Evolutionary conservation across 108 stramenopile species (phyloP), one percentile per base, ranked within the genome.

Genomic region (Asterionellopsis glacialis): DNA sequence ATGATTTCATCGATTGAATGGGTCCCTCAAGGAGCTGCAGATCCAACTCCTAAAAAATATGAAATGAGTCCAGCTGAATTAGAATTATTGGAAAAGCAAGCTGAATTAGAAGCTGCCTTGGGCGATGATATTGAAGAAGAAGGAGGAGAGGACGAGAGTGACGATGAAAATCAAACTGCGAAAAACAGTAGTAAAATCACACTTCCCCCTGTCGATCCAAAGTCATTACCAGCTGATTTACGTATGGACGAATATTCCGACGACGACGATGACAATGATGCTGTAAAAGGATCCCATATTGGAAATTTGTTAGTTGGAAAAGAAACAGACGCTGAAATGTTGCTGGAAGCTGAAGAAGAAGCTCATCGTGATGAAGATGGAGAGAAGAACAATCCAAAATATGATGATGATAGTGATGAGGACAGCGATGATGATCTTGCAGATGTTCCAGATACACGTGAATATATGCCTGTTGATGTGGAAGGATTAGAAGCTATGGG

Each of bases 231-330:
- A 1, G 84, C 83, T 1, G 94, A 95, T 60, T 67, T 95, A 16
- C 67, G 94, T 23, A 95, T 95, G 94, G 91, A 95, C 54, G 91
- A 95, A 66, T 95, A 95, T 68, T 87, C 87, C 6, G 87, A 87
- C 63, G 91, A 91, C 59, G 94, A 95, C 33, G 88, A 82, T 21
- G 89, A 87, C 6, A 82, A 85, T 24, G 85, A 68, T 28, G 82
- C 69, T 11, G 44, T 42, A 13, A 41, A 59, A 22, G 81, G 74
- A 47, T 50, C 73, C 28, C 61, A 61, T 25, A 67, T 91, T 59
- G 92, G 92, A n/a, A 70, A 67, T 28, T 57, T 95, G 55, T 69
- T 95, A 54, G 70, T 92, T 55, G 87, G 85, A 59, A 77, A 75
- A 63, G 79, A 79, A 59, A 65, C 79, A 51, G 65, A 69, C 14